Conservation (phyloP, 371 early-diverging fungal species). For the Syncephalastrum monosporum region DNA sequence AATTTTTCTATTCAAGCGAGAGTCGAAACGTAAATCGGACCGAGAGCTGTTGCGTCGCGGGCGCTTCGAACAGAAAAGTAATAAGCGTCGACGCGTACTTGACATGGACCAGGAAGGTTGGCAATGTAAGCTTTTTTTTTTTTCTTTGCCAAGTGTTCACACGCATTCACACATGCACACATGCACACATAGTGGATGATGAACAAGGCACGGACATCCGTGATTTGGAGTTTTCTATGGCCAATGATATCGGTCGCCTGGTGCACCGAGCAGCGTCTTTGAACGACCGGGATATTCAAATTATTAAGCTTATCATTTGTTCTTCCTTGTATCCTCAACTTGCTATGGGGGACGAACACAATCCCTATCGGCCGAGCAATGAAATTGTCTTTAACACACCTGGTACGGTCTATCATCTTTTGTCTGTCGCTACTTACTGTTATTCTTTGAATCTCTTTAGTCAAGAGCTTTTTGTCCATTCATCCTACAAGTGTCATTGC, state of each 20-base stretch:
- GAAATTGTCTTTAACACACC: constrained; percentile 59
- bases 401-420: constrained; percentile 17
- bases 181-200: constrained; percentile 7
- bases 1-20: background rate
- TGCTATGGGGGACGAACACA: constrained; percentile 66
- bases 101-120: constrained; percentile 22
- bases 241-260: constrained; percentile 45
- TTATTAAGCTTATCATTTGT: constrained; percentile 61
- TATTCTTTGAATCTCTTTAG: constrained; percentile 13
- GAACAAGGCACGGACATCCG: constrained; percentile 40
- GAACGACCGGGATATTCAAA: constrained; percentile 36
- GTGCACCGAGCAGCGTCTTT: constrained; percentile 38
- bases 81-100: constrained; percentile 28
- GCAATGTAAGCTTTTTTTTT: constrained; percentile 8
- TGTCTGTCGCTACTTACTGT: background rate
- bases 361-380: constrained; percentile 50
- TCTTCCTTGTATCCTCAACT: constrained; percentile 68
- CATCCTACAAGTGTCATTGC: constrained; percentile 66
- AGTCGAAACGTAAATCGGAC: constrained; percentile 9
- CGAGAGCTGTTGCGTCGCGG: constrained; percentile 32
- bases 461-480: constrained; percentile 53
- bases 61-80: constrained; percentile 28
- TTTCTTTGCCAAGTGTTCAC: background rate
- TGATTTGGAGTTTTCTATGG: constrained; percentile 64
- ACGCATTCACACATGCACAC: background rate